Evolutionary conservation across 345 rosid genomes (phyloP), one percentile per base, ranked within the genome.

Genomic region (Reutealis trisperma): DNA sequence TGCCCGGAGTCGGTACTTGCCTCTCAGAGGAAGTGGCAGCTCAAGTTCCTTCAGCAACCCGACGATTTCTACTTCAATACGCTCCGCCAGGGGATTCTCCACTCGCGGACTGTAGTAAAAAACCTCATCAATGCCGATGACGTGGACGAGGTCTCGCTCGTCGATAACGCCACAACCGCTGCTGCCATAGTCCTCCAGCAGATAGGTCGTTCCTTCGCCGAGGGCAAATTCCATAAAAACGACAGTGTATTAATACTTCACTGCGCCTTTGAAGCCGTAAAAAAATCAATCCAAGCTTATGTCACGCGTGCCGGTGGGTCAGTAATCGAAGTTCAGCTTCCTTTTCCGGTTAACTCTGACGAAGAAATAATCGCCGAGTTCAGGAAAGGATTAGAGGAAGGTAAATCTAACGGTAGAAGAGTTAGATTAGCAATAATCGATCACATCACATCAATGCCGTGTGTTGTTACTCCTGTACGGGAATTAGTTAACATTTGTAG

Each of bases 391-490:
- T 81, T 96, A 65, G 89, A 79, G 65, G 84, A 83, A 21, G 99
- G 98, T 58, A 93, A 91, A 63, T 77, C 73, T 0, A 84, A 87
- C 21, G 98, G 98, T 42, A 75, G 85, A 59, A 92, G 78, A 70
- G 91, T 96, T 37, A 88, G 99, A 84, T 77, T 96, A 65, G 99
- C 95, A 34, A 87, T 96, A 75, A 93, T 96, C 37, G 99, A 96
- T 81, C 99, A 96, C 75, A 93, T 96, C 16, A 89, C 99, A 0
- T 92, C 99, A 1, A 91, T 96, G 98, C 98, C 97, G 30, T 88
- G 89, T 66, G 97, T 96, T 54, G 94, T 92, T 58, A 89, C 91
- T 54, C 99, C 96, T 0, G 87, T 96, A 75, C 84, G 85, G 67
- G 94, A 92, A 25, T 81, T 93, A 81, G 97, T 96, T n/a, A 84